Percentiles rank a stretch among this genome's conserved stretches.
Conservation (phyloP, 257 asterid genomes). For the Gentiana straminea region DNA sequence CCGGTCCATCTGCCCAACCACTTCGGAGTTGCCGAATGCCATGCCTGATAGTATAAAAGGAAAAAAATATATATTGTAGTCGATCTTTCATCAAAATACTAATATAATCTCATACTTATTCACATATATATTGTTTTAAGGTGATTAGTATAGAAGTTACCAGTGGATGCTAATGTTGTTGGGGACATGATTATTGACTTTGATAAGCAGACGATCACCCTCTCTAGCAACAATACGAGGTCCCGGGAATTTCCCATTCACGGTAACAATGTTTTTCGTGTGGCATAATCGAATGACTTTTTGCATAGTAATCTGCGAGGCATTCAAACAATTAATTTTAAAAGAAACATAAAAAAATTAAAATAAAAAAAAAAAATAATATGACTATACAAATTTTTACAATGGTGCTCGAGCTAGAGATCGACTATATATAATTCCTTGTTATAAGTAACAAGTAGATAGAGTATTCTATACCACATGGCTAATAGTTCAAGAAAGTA, state of each 20-base stretch:
- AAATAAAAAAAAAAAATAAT: neutral
- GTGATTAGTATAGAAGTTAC: slow-evolving; percentile 20
- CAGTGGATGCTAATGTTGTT: slow-evolving; percentile 55
- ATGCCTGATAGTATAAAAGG: slow-evolving; percentile 27
- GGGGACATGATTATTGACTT: slow-evolving; percentile 40
- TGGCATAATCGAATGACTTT: slow-evolving; percentile 51
- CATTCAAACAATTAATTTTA: neutral
- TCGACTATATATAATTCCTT: too few species aligned
- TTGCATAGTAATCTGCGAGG: slow-evolving; percentile 39
- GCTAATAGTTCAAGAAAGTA: too few species aligned
- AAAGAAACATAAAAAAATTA: neutral
- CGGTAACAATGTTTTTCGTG: slow-evolving; percentile 49
- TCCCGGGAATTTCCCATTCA: slow-evolving; percentile 52
- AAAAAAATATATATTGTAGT: neutral
- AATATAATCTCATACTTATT: neutral
- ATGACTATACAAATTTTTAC: neutral
- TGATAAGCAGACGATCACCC: slow-evolving; percentile 47
- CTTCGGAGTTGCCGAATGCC: slow-evolving; percentile 50
- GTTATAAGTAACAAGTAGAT: neutral
- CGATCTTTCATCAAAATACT: neutral
- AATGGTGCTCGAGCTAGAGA: too few species aligned
- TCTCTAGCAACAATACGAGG: slow-evolving; percentile 55
- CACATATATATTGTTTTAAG: neutral
- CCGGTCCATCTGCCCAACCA: slow-evolving; percentile 73
- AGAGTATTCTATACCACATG: neutral